phyloP scores from a whole-genome alignment of 495 filamentous ascomycete genomes.

The Cudoniella acicularis region DNA sequence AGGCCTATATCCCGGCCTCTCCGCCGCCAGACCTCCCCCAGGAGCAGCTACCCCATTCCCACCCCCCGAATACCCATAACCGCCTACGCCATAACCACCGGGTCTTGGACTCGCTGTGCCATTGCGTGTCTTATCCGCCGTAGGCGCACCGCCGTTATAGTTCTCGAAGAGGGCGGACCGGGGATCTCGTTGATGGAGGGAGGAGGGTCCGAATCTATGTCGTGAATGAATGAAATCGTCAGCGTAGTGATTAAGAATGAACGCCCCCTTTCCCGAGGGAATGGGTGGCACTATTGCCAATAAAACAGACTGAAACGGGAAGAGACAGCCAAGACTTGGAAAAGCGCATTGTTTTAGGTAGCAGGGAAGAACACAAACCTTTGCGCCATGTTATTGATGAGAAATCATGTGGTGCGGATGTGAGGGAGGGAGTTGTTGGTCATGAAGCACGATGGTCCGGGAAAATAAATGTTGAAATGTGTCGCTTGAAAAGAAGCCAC shows the following conservation, averaged over 20 bases:
- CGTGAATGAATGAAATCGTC: background rate
- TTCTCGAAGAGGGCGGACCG: slow-evolving; percentile 85
- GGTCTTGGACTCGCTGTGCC: slow-evolving; percentile 44
- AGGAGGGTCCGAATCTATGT: slow-evolving; percentile 30
- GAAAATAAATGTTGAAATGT: slow-evolving; percentile 3
- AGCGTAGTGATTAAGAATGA: background rate
- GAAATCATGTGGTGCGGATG: no score
- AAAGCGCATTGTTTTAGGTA: no score
- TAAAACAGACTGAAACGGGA: background rate
- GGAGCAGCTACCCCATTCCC: slow-evolving; percentile 19
- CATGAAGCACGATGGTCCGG: background rate
- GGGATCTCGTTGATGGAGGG: slow-evolving; percentile 78
- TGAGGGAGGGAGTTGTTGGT: no score
- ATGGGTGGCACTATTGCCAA: background rate
- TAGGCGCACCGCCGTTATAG: slow-evolving; percentile 63
- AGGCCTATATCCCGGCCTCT: slow-evolving; percentile 42
- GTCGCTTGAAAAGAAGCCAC: slow-evolving; percentile 11
- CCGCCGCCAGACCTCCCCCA: slow-evolving; percentile 17
- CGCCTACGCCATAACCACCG: slow-evolving; percentile 24
- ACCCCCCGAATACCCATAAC: slow-evolving; percentile 4
- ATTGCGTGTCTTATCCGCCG: slow-evolving; percentile 47
- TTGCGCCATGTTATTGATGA: background rate
- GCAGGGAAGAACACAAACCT: background rate
- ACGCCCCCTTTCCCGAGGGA: no score
- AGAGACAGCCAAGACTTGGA: background rate